Evolutionary conservation across 2,329 filamentous ascomycete genomes (phyloP).

Genomic region (Claviceps lovelessii): DNA sequence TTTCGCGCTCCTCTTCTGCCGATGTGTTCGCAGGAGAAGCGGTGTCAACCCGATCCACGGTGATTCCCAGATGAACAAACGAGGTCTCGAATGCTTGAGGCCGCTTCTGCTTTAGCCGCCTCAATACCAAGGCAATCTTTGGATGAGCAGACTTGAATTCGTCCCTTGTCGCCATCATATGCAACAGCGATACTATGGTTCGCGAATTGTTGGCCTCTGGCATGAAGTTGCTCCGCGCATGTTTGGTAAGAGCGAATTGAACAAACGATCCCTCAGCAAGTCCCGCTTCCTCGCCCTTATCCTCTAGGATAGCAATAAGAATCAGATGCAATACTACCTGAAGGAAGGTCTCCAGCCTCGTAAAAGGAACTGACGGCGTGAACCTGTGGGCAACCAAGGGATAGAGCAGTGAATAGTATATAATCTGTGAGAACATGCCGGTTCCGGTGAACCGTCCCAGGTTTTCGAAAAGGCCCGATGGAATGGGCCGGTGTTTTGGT

Average conservation of each 20-base stretch:
- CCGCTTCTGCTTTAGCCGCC: slow-evolving; percentile 70
- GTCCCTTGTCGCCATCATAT: slow-evolving; percentile 49
- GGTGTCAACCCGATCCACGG: slow-evolving; percentile 67
- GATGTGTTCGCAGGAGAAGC: slow-evolving; percentile 60
- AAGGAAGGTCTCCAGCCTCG: slow-evolving; percentile 77
- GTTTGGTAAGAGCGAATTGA: slow-evolving; percentile 50
- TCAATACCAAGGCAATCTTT: slow-evolving; percentile 72
- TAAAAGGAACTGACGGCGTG: slow-evolving; percentile 62
- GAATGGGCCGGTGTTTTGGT: slow-evolving; percentile 64
- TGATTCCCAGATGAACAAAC: slow-evolving; percentile 48
- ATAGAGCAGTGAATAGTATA: slow-evolving; percentile 80
- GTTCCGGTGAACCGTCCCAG: slow-evolving; percentile 71
- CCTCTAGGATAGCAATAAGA: slow-evolving; percentile 74
- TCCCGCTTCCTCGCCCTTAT: slow-evolving; percentile 45
- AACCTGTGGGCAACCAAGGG: slow-evolving; percentile 53
- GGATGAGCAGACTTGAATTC: slow-evolving; percentile 71
- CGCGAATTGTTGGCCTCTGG: slow-evolving; percentile 39
- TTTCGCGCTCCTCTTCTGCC: slow-evolving; percentile 58
- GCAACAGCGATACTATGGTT: slow-evolving; percentile 50
- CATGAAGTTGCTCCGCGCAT: slow-evolving; percentile 48
- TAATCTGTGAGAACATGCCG: slow-evolving; percentile 74
- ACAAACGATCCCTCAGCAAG: slow-evolving; percentile 53
- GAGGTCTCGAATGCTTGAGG: slow-evolving; percentile 58
- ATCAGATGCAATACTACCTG: slow-evolving; percentile 83
- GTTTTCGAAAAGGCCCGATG: slow-evolving; percentile 60